Evolutionary conservation across 106 monocot genomes (phyloP).

Genomic region (Apostasia ramifera): DNA sequence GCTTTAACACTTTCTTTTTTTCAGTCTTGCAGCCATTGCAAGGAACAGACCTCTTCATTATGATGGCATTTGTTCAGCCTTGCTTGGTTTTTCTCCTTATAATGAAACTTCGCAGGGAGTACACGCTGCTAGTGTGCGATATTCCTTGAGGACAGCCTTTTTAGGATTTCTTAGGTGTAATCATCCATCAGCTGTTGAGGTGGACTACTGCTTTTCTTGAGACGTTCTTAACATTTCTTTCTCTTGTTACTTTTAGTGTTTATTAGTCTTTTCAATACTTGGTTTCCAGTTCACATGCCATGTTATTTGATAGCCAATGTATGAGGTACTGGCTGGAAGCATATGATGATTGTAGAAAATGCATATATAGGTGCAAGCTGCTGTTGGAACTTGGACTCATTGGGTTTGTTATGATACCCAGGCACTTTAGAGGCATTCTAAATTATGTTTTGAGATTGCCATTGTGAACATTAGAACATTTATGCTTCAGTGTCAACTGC

Average conservation of each 20-base stretch:
- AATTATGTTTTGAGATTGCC: too few species aligned
- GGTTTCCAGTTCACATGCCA: background rate
- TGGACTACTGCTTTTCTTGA: slow-evolving; percentile 15
- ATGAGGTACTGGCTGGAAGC: too few species aligned
- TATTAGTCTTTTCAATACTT: background rate
- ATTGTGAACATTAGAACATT: too few species aligned
- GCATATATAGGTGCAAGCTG: too few species aligned
- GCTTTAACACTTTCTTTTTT: background rate
- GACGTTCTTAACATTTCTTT: background rate
- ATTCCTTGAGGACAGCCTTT: slow-evolving; percentile 62
- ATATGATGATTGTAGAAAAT: too few species aligned
- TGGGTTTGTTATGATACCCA: too few species aligned
- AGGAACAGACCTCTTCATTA: slow-evolving; percentile 67
- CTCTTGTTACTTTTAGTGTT: background rate
- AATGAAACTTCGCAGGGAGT: slow-evolving; percentile 23
- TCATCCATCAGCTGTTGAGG: slow-evolving; percentile 69
- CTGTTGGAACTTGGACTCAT: too few species aligned
- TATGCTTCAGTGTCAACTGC: too few species aligned
- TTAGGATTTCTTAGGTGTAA: slow-evolving; percentile 71
- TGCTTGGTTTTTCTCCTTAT: slow-evolving; percentile 65
- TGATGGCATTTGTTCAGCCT: slow-evolving; percentile 38
- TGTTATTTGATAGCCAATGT: too few species aligned
- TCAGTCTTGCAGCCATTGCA: slow-evolving; percentile 85
- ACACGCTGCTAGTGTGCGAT: slow-evolving; percentile 72
- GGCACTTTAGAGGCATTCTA: too few species aligned